A percentile compares a stretch with the other conserved stretches of the same genome.
phyloP scores from a whole-genome alignment of 1,284 basidiomycete species.

The Rhodofomes roseus region DNA sequence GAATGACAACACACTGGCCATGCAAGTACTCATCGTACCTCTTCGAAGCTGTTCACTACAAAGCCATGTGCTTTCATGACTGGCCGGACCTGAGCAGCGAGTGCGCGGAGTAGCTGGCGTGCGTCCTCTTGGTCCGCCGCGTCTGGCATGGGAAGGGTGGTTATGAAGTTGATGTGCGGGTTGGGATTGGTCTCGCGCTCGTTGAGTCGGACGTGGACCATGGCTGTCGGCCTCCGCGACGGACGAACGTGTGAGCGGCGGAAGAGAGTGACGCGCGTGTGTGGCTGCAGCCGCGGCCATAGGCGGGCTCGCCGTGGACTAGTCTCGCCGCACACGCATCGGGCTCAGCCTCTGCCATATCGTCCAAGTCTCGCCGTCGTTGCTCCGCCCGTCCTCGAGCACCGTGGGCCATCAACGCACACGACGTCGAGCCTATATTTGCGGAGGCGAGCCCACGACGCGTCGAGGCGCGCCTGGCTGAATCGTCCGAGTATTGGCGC shows the following conservation, averaged over 20 bases:
- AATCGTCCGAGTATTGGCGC: conserved; percentile 4
- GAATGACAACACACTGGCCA: not conserved
- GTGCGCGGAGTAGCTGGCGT: conserved; percentile 63
- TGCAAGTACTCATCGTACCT: conserved; percentile 41
- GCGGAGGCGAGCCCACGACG: not conserved
- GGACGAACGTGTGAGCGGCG: not conserved
- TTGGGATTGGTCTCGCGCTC: conserved; percentile 70
- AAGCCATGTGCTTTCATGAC: conserved; percentile 79
- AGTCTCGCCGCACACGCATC: not conserved
- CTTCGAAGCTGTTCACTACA: conserved; percentile 72
- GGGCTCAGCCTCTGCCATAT: not conserved
- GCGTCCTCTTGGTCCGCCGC: conserved; percentile 49
- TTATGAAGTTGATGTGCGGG: conserved; percentile 71
- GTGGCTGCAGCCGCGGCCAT: not conserved
- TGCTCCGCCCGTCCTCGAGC: not conserved
- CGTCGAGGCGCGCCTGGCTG: conserved; percentile 8
- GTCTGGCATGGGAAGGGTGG: conserved; percentile 45
- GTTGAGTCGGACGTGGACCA: conserved; percentile 74
- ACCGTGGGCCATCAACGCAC: not conserved
- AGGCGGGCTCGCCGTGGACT: not conserved
- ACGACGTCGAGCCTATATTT: not conserved
- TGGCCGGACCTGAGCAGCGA: conserved; percentile 78
- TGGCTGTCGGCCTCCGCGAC: no score
- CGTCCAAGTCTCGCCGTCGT: not conserved
- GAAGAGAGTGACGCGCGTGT: not conserved